Percentiles rank a stretch among this genome's conserved stretches.
These are phyloP conservation scores for Cyanophora paradoxa DNA, from an alignment of 78 protist species.

Conservation along the genomic window DNA sequence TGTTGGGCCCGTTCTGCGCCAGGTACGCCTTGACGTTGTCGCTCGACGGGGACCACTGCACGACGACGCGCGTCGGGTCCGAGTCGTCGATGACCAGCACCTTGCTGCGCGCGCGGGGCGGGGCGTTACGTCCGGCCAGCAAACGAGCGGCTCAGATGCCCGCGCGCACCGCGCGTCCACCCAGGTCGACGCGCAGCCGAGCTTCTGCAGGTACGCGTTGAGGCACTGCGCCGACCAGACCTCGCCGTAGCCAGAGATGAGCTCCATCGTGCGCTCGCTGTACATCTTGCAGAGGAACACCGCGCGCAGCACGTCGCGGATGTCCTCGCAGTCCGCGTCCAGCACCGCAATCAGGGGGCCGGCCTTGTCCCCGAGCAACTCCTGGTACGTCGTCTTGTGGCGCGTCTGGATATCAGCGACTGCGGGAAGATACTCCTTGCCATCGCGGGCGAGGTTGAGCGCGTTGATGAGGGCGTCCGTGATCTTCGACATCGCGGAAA, in stretches of 20 bases:
- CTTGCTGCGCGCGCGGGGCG: constrained; percentile 5
- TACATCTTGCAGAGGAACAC: not conserved
- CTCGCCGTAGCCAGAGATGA: constrained; percentile 28
- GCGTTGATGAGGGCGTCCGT: constrained; percentile 28
- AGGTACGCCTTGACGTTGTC: no score
- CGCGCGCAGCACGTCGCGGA: constrained; percentile 6
- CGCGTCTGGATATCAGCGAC: not conserved
- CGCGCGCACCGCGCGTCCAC: not conserved
- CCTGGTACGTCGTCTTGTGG: not conserved
- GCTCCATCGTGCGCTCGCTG: not conserved
- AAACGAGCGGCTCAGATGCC: no score
- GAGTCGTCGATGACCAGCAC: not conserved
- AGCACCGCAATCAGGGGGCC: not conserved
- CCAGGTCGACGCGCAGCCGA: not conserved
- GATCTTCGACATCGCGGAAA: constrained; percentile 22
- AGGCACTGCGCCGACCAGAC: constrained; percentile 24
- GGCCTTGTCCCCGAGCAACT: not conserved
- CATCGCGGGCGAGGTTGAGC: not conserved
- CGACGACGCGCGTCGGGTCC: not conserved
- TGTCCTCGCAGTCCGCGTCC: not conserved
- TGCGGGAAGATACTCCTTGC: not conserved
- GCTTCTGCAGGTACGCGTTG: constrained; percentile 10
- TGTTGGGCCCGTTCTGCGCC: not conserved
- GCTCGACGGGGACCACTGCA: not conserved
- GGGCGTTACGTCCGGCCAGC: not conserved